Percentiles rank a stretch among this genome's conserved stretches.
phyloP scores from a whole-genome alignment of 148 eudicot genomes.

The Mesembryanthemum crystallinum region DNA sequence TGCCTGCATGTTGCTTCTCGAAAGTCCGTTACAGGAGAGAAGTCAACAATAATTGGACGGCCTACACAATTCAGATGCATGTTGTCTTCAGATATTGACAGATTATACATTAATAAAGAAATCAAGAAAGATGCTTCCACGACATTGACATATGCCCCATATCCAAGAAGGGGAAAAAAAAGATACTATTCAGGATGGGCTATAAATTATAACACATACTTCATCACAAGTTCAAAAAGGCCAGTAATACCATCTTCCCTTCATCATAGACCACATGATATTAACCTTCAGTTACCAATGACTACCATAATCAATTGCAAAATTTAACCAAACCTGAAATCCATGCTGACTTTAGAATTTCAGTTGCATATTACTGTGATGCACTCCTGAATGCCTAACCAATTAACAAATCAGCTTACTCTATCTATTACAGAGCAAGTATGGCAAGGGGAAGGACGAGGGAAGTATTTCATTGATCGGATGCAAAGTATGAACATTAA shows the following conservation, averaged over 20 bases:
- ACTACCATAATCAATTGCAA: not conserved
- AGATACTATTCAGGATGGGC: too few relatives aligned
- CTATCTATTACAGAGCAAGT: not conserved
- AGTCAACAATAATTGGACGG: constrained; percentile 88
- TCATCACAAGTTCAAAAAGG: not conserved
- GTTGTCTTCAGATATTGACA: constrained; percentile 1
- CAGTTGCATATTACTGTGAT: not conserved
- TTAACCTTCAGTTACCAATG: not conserved
- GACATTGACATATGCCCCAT: not conserved
- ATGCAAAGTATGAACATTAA: not conserved
- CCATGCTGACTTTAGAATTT: not conserved
- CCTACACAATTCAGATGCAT: constrained; percentile 35
- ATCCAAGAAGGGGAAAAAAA: too few relatives aligned
- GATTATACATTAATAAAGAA: not conserved
- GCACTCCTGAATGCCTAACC: not conserved
- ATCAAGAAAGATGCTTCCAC: not conserved
- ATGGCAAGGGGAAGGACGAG: not conserved
- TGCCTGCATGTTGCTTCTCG: constrained; percentile 97
- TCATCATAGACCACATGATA: not conserved
- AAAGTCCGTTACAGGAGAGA: constrained; percentile 94
- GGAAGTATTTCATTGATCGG: not conserved
- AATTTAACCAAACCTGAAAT: not conserved
- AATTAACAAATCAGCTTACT: not conserved
- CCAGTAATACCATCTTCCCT: not conserved
- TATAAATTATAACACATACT: not conserved